A percentile compares a stretch with the other conserved stretches of the same genome.
phyloP scores from a whole-genome alignment of 805 yeast species.

The Candida mattraensis region DNA sequence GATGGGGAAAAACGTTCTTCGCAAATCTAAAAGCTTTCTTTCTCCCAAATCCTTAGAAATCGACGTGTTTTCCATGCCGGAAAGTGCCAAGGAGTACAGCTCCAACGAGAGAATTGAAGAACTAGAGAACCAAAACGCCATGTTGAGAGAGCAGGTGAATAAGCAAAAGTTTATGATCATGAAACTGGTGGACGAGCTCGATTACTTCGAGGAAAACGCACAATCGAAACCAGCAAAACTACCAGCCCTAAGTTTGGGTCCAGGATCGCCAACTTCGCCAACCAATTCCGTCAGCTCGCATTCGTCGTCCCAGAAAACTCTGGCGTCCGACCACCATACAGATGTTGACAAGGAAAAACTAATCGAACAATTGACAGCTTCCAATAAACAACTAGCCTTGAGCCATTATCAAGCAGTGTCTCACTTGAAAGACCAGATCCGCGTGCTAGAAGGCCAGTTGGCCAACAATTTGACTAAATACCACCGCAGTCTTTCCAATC shows the following conservation, averaged over 20 bases:
- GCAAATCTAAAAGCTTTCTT: slow-evolving; percentile 2
- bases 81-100: slow-evolving; percentile 18
- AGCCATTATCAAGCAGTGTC: slow-evolving; percentile 6
- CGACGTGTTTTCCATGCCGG: slow-evolving; percentile 1
- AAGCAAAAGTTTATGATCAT: slow-evolving; percentile 29
- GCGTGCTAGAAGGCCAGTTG: slow-evolving; percentile 17
- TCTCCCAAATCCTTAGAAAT: not conserved
- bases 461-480: slow-evolving; percentile 15
- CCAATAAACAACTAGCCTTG: slow-evolving; percentile 7
- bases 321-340: slow-evolving; percentile 8
- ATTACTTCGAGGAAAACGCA: slow-evolving; percentile 8
- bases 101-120: slow-evolving; percentile 22
- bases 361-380: slow-evolving; percentile 7
- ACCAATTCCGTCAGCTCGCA: slow-evolving; percentile 14
- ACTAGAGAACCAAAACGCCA: slow-evolving; percentile 19
- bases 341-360: slow-evolving; percentile 6
- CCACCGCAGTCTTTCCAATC: slow-evolving; percentile 16
- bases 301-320: slow-evolving; percentile 13
- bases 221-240: slow-evolving; percentile 1
- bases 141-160: slow-evolving; percentile 28
- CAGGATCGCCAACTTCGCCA: slow-evolving; percentile 3
- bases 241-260: slow-evolving; percentile 2
- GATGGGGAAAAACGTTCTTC: not conserved
- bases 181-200: slow-evolving; percentile 24
- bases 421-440: slow-evolving; percentile 11